These are phyloP conservation scores for Aphanomyces cochlioides DNA, from an alignment of 352 stramenopile species.

Conservation along the genomic window DNA sequence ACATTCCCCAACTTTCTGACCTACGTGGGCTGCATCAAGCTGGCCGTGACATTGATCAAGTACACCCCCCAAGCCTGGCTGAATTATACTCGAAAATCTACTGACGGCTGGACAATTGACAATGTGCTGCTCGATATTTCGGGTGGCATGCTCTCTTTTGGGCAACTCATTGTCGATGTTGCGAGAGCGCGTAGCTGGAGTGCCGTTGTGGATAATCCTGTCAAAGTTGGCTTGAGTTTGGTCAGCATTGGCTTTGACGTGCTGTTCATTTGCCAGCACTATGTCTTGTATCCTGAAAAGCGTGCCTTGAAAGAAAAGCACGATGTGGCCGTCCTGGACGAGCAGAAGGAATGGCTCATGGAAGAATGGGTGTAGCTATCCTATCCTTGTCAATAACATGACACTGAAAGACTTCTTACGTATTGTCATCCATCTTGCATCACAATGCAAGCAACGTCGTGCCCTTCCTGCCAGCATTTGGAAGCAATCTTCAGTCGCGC, in stretches of 20 bases:
- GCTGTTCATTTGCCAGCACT: slow-evolving; percentile 34
- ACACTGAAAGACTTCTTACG: no score
- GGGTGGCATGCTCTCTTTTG: slow-evolving; percentile 23
- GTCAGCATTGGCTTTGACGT: slow-evolving; percentile 34
- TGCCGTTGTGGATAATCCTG: slow-evolving; percentile 28
- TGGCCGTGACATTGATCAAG: slow-evolving; percentile 33
- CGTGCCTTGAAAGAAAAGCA: no score
- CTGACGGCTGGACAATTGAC: slow-evolving; percentile 30
- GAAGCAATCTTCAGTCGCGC: no score
- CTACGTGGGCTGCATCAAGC: slow-evolving; percentile 18
- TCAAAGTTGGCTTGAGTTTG: slow-evolving; percentile 30
- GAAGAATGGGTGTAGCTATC: no score
- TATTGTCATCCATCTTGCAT: no score
- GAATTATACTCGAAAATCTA: slow-evolving; percentile 31
- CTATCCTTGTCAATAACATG: no score
- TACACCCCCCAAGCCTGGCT: slow-evolving; percentile 30
- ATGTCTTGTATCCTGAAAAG: slow-evolving; percentile 14
- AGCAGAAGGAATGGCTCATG: background rate
- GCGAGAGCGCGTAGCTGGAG: slow-evolving; percentile 24
- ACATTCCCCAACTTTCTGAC: slow-evolving; percentile 21
- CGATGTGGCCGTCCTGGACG: background rate
- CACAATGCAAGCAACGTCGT: no score
- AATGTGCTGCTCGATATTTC: slow-evolving; percentile 34
- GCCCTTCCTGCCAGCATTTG: no score
- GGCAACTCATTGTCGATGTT: slow-evolving; percentile 30